These are phyloP conservation scores for Nicotiana rustica DNA, from an alignment of 305 asterid genomes.

Conservation along the genomic window DNA sequence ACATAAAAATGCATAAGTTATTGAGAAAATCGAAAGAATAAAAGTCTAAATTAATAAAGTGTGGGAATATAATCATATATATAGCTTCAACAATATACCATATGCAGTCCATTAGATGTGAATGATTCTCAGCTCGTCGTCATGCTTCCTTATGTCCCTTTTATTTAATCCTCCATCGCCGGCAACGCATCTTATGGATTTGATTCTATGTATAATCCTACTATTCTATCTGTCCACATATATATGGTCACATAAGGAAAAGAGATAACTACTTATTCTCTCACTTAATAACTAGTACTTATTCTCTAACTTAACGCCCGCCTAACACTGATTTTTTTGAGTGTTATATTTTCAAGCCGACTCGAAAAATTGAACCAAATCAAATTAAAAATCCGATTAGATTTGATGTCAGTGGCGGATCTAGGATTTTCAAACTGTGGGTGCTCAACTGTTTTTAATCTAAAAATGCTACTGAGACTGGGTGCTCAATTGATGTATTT, in stretches of 20 bases:
- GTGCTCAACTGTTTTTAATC: too few relatives aligned
- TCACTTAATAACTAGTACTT: too few relatives aligned
- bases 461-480: too few relatives aligned
- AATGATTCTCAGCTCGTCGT: conserved; percentile 53
- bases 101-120: conserved; percentile 55
- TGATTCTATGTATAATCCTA: neutral
- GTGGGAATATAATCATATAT: conserved; percentile 6
- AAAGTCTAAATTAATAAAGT: neutral
- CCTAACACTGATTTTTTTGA: too few relatives aligned
- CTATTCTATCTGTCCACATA: neutral
- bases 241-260: neutral
- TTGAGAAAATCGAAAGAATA: neutral
- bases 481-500: too few relatives aligned
- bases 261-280: neutral
- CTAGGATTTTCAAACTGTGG: too few relatives aligned
- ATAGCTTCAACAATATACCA: conserved; percentile 12
- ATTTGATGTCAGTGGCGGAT: too few relatives aligned
- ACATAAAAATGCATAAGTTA: neutral
- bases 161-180: conserved; percentile 17
- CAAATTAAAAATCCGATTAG: too few relatives aligned
- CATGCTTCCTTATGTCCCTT: conserved; percentile 41
- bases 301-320: too few relatives aligned
- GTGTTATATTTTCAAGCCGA: too few relatives aligned
- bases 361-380: too few relatives aligned
- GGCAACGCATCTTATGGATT: neutral